phyloP scores from a whole-genome alignment of 768 basidiomycete genomes.

The Tylopilus felleus region DNA sequence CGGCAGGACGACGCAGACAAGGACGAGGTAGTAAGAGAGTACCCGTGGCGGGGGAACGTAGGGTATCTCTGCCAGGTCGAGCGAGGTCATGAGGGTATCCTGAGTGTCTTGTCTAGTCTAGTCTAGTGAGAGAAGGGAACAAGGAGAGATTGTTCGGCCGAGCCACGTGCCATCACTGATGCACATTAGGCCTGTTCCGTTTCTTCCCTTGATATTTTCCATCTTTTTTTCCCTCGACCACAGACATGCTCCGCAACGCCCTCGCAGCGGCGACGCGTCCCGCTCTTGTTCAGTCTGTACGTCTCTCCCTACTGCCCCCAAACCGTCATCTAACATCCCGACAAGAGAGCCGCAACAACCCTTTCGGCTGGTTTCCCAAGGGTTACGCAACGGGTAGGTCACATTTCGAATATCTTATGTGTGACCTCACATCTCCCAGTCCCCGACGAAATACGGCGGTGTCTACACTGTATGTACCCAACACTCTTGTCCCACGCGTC shows the following conservation, averaged over 20 bases:
- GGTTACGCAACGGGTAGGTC: slow-evolving; percentile 64
- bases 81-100: slow-evolving; percentile 11
- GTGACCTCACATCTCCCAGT: slow-evolving; percentile 41
- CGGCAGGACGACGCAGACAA: slow-evolving; percentile 55
- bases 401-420: background rate
- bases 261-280: slow-evolving; percentile 56
- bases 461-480: slow-evolving; percentile 72
- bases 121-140: too few species aligned
- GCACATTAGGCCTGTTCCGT: slow-evolving; percentile 12
- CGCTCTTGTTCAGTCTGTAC: slow-evolving; percentile 47
- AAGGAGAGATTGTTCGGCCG: background rate
- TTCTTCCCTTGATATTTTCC: slow-evolving; percentile 35
- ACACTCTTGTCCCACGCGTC: slow-evolving; percentile 3
- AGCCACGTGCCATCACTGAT: slow-evolving; percentile 9
- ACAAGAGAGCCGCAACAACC: slow-evolving; percentile 68
- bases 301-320: slow-evolving; percentile 24
- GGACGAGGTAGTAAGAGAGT: slow-evolving; percentile 55
- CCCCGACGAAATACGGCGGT: slow-evolving; percentile 87
- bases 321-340: slow-evolving; percentile 2
- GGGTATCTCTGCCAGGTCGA: slow-evolving; percentile 35
- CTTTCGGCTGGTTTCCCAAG: slow-evolving; percentile 77
- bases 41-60: slow-evolving; percentile 37
- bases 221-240: slow-evolving; percentile 21
- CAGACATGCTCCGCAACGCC: slow-evolving; percentile 62
- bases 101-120: too few species aligned